Evolutionary conservation across 164 flowering plant genomes (phyloP).

Genomic region (Vitis rotundifolia): DNA sequence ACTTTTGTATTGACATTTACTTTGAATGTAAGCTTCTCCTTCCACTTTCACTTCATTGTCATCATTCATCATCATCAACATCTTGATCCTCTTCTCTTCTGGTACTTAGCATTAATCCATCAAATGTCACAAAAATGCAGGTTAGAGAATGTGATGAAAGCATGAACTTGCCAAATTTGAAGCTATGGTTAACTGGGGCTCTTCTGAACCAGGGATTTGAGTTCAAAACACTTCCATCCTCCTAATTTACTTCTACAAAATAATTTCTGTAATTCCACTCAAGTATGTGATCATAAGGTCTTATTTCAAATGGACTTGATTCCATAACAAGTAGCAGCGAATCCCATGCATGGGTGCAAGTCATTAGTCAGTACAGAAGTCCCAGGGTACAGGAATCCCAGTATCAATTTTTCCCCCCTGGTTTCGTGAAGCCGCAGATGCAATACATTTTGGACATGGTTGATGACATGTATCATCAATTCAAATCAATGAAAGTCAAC

Average conservation of each 20-base stretch:
- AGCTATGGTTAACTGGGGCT: slow-evolving; percentile 60
- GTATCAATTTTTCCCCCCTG: too few relatives aligned
- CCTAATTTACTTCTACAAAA: neutral
- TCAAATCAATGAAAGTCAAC: too few relatives aligned
- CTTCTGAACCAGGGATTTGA: slow-evolving; percentile 72
- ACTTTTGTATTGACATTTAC: slow-evolving; percentile 51
- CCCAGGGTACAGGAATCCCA: too few relatives aligned
- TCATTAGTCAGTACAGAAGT: too few relatives aligned
- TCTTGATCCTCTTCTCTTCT: neutral
- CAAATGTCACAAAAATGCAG: slow-evolving; percentile 10
- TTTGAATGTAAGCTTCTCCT: slow-evolving; percentile 46
- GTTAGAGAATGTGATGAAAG: slow-evolving; percentile 44
- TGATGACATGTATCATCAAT: too few relatives aligned
- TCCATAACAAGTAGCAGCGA: too few relatives aligned
- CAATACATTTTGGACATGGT: too few relatives aligned
- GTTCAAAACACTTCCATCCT: slow-evolving; percentile 19
- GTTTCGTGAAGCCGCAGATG: too few relatives aligned
- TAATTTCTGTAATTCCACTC: too few relatives aligned
- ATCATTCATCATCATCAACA: neutral
- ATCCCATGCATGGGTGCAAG: too few relatives aligned
- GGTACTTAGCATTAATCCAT: neutral
- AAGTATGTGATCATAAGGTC: too few relatives aligned
- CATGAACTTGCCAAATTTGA: slow-evolving; percentile 53
- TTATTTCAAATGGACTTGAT: too few relatives aligned
- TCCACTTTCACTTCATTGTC: neutral